Percentiles rank a stretch among this genome's conserved stretches.
phyloP scores from a whole-genome alignment of 2,329 filamentous ascomycete species.

The Sarocladium oryzae region DNA sequence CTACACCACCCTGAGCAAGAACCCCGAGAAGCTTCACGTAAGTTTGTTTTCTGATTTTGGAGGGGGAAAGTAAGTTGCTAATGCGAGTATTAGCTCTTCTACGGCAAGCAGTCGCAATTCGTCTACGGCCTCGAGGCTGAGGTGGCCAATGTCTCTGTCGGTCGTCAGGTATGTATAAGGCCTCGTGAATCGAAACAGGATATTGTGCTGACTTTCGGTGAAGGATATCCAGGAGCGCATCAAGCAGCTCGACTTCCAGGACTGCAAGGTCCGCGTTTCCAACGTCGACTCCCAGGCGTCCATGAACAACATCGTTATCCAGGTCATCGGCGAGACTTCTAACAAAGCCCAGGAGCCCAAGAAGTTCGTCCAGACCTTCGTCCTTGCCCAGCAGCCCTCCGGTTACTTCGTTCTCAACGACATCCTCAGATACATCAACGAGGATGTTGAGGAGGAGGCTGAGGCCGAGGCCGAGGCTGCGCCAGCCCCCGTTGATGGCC shows the following conservation, averaged over 20 bases:
- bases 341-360: slow-evolving; percentile 81
- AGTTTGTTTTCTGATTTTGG: slow-evolving; percentile 21
- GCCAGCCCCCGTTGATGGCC: slow-evolving; percentile 23
- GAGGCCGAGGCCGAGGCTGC: slow-evolving; percentile 26
- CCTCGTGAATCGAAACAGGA: neutral
- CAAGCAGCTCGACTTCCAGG: slow-evolving; percentile 85
- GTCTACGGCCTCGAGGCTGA: slow-evolving; percentile 90
- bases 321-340: slow-evolving; percentile 96
- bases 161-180: slow-evolving; percentile 61
- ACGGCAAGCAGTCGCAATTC: slow-evolving; percentile 92
- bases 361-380: slow-evolving; percentile 97
- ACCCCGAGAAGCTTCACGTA: slow-evolving; percentile 84
- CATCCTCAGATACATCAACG: slow-evolving; percentile 88
- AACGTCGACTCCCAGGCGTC: slow-evolving; percentile 97
- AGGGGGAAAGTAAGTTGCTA: neutral
- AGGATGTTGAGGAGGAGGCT: slow-evolving; percentile 65
- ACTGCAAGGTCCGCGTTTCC: slow-evolving; percentile 96
- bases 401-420: slow-evolving; percentile 99
- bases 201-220: slow-evolving; percentile 13
- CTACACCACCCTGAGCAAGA: slow-evolving; percentile 95
- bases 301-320: slow-evolving; percentile 88
- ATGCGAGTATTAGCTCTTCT: slow-evolving; percentile 63
- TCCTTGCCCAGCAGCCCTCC: slow-evolving; percentile 90
- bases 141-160: slow-evolving; percentile 77
- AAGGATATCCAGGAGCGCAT: slow-evolving; percentile 93